Evolutionary conservation across 1,284 basidiomycete species (phyloP), one percentile per base, ranked within the genome.

Genomic region (Somion occarium): DNA sequence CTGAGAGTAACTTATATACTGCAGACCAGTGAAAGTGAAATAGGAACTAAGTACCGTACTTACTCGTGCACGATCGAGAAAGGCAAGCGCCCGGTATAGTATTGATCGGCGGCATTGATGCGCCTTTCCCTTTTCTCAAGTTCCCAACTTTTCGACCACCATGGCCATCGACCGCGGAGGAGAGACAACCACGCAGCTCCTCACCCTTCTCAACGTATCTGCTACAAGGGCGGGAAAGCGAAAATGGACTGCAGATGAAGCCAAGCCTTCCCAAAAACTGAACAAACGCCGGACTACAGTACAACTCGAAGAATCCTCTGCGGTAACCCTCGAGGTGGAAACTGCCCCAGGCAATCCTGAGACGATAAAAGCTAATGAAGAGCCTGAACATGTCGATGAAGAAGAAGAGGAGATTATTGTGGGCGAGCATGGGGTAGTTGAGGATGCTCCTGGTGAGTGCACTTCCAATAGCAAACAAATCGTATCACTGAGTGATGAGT

Each of bases 131-230:
- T n/a, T n/a, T n/a, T n/a, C n/a, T n/a, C n/a, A n/a, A n/a, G n/a
- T 41, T 41, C 39, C 39, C 4, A 27, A 44, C 19, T 44, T 44
- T 44, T 44, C 22, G 22, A 49, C 39, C 37, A 38, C 42, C 5
- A 67, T 67, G 65, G 60, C 62, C 45, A 53, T 64, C 3, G 61
- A 67, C 51, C 55, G 61, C 34, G 54, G 59, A 13, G 83, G 81
- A 60, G 70, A 76, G 7, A 81, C 85, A n/a, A 86, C 83, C 2
- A 88, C 88, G 42, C 86, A 86, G 55, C 83, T 99, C 1, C 71
- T 98, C 38, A 99, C 97, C 0, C 80, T 99, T 1, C 78, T 99
- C 25, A 99, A 99, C 68, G 92, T 98, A 1, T 92, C 91, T 45
- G 91, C 93, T 0, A 82, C 81, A 5, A 85, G 81, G 62, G 69